A percentile compares a stretch with the other conserved stretches of the same genome.
Evolutionary conservation across 495 filamentous ascomycete species (phyloP).

Genomic region (Penicillium ucsense): DNA sequence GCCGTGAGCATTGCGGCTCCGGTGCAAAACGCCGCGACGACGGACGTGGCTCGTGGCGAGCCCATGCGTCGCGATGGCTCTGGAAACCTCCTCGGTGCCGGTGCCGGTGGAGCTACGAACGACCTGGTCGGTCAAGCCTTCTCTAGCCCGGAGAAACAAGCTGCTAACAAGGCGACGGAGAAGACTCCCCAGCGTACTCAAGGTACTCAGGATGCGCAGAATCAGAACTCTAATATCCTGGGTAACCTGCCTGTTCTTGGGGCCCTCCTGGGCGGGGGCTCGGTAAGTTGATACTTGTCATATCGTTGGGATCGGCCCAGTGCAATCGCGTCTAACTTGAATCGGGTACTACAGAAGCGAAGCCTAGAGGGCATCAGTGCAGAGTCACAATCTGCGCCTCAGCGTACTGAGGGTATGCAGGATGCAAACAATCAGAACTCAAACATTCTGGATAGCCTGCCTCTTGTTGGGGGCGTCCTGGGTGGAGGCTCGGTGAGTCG

Average conservation of each 20-base stretch:
- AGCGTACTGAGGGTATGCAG: no score
- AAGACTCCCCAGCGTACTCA: not conserved
- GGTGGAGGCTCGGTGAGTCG: not conserved
- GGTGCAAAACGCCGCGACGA: not conserved
- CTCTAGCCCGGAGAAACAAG: not conserved
- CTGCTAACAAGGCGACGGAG: not conserved
- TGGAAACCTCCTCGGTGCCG: slow-evolving; percentile 12
- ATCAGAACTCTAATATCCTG: not conserved
- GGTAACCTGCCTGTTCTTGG: not conserved
- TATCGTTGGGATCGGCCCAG: not conserved
- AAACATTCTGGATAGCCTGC: not conserved
- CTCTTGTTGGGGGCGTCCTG: not conserved
- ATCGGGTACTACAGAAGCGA: not conserved
- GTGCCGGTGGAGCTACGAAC: slow-evolving; percentile 7
- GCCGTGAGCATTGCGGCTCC: slow-evolving; percentile 18
- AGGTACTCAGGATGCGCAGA: not conserved
- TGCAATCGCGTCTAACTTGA: not conserved
- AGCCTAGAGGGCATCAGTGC: not conserved
- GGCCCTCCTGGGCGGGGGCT: not conserved
- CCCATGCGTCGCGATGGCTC: slow-evolving; percentile 6
- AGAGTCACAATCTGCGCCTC: no score
- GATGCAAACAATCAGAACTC: no score
- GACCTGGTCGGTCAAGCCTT: slow-evolving; percentile 2
- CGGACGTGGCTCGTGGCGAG: not conserved
- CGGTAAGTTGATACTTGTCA: not conserved